A percentile compares a stretch with the other conserved stretches of the same genome.
Conservation (phyloP, 768 basidiomycete species). For the Exsudoporus frostii region DNA sequence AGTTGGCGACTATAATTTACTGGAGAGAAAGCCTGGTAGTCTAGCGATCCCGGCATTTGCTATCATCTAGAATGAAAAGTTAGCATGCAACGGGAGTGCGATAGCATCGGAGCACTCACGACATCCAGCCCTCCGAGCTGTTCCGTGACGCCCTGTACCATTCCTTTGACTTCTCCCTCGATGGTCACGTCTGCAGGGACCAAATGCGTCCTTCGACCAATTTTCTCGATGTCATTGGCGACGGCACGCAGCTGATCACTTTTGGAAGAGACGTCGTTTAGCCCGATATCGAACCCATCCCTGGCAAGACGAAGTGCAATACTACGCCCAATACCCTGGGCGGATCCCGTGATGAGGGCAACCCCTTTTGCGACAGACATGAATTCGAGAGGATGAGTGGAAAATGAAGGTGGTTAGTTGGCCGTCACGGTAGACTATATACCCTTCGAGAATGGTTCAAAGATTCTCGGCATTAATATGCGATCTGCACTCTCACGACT, state of each 20-base stretch:
- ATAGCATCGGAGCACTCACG: conserved; percentile 28
- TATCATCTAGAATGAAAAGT: conserved; percentile 19
- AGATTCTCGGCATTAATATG: too few relatives aligned
- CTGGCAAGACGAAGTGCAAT: conserved; percentile 34
- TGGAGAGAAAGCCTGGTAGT: not conserved
- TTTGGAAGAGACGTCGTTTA: conserved; percentile 32
- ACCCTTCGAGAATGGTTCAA: not conserved
- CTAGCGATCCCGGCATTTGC: conserved; percentile 22
- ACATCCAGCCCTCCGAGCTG: conserved; percentile 46
- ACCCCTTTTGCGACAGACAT: conserved; percentile 29
- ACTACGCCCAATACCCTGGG: conserved; percentile 25
- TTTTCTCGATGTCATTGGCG: conserved; percentile 26
- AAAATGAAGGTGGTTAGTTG: not conserved
- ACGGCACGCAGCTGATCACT: conserved; percentile 28
- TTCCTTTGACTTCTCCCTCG: conserved; percentile 40
- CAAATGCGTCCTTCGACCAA: conserved; percentile 25
- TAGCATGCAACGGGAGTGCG: not conserved
- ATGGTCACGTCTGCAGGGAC: conserved; percentile 39
- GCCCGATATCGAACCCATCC: conserved; percentile 31
- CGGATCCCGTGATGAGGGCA: conserved; percentile 37
- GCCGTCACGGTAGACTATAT: not conserved
- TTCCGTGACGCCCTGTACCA: conserved; percentile 33
- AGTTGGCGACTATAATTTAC: not conserved
- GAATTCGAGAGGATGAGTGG: not conserved
- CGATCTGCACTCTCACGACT: not conserved